These are phyloP conservation scores for Eremochloa ophiuroides DNA, from an alignment of 176 grass and related monocot genomes.

Conservation along the genomic window DNA sequence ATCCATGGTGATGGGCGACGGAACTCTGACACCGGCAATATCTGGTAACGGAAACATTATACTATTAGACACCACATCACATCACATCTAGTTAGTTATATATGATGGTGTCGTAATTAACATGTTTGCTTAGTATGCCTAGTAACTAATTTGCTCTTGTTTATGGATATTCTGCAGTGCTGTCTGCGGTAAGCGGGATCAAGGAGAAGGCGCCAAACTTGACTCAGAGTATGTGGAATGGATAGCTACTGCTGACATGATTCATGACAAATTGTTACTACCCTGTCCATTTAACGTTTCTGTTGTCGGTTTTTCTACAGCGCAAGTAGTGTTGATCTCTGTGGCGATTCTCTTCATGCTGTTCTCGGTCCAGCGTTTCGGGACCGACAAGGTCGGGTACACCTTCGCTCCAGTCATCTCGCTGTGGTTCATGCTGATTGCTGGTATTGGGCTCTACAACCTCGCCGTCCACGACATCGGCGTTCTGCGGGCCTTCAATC, in stretches of 20 bases:
- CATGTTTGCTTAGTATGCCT: neutral
- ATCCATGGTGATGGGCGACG: constrained; percentile 52
- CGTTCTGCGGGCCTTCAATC: constrained; percentile 67
- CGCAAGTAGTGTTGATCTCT: constrained; percentile 51
- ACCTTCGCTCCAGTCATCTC: constrained; percentile 72
- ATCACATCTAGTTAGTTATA: neutral
- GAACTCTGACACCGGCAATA: constrained; percentile 47
- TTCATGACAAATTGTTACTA: neutral
- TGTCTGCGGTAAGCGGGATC: constrained; percentile 60
- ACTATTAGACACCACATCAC: neutral
- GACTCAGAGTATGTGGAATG: constrained; percentile 39
- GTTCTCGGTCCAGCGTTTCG: constrained; percentile 67
- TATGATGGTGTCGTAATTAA: neutral
- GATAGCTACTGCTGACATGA: neutral
- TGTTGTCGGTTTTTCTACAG: constrained; percentile 32
- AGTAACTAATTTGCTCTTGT: neutral
- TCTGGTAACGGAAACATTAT: constrained; percentile 28
- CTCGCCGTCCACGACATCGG: constrained; percentile 43
- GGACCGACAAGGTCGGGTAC: constrained; percentile 87
- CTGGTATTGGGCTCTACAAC: constrained; percentile 58
- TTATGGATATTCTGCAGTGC: neutral
- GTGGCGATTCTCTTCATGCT: constrained; percentile 65
- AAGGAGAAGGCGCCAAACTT: constrained; percentile 53
- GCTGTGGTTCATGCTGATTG: constrained; percentile 67
- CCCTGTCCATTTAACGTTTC: neutral